Evolutionary conservation across 768 basidiomycete species (phyloP).

Genomic region (Asterophora lycoperdoides): DNA sequence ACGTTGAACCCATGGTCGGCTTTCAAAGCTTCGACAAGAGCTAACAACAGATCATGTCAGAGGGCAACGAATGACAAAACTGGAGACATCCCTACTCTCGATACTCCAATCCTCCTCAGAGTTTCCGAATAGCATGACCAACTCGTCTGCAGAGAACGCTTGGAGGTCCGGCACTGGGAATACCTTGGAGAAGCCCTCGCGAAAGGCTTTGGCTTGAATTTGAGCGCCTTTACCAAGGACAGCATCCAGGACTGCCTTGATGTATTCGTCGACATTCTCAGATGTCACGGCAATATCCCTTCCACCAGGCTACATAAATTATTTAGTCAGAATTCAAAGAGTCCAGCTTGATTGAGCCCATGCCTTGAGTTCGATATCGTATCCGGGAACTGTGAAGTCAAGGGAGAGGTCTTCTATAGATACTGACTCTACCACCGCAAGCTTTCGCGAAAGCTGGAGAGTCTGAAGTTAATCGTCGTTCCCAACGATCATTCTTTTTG

Average conservation of each 20-base stretch:
- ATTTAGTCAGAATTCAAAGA: neutral
- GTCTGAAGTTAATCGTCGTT: conserved; percentile 2
- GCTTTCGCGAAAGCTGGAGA: conserved; percentile 48
- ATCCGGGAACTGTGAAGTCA: conserved; percentile 96
- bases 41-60: conserved; percentile 36
- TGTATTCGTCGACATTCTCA: conserved; percentile 86
- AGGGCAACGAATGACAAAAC: neutral
- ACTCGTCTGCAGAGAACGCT: conserved; percentile 90
- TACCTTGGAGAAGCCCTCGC: conserved; percentile 92
- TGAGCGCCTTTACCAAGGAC: conserved; percentile 79
- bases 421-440: conserved; percentile 55
- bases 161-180: conserved; percentile 90
- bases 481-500: neutral
- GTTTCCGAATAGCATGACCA: conserved; percentile 95
- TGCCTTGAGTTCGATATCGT: conserved; percentile 83
- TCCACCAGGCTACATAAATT: conserved; percentile 60
- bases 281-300: conserved; percentile 76
- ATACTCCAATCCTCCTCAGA: conserved; percentile 95
- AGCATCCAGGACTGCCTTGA: conserved; percentile 80
- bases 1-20: conserved; percentile 98
- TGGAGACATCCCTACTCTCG: conserved; percentile 62
- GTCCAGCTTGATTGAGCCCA: conserved; percentile 30
- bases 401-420: conserved; percentile 84
- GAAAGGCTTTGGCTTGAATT: conserved; percentile 85
- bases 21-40: conserved; percentile 84